Evolutionary conservation across 1,284 basidiomycete genomes (phyloP).

Genomic region (Naganishia sp.): DNA sequence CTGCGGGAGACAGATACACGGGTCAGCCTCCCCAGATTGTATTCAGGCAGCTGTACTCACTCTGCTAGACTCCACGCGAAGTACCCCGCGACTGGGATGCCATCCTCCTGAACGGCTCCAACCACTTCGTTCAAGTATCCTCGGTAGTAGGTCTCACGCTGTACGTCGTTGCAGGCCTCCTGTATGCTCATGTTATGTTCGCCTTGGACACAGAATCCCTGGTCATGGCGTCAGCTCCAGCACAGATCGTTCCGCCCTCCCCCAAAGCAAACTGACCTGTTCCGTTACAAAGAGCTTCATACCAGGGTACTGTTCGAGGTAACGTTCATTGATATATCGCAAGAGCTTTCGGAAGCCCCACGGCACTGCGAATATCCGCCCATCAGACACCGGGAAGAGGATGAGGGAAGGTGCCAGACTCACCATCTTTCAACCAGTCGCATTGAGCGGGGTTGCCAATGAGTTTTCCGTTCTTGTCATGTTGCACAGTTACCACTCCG

Average conservation of each 20-base stretch:
- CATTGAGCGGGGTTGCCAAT: conserved; percentile 66
- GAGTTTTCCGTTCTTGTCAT: conserved; percentile 64
- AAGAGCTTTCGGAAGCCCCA: conserved; percentile 59
- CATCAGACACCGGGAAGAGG: neutral
- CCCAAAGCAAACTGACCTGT: conserved; percentile 9
- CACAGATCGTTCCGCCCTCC: neutral
- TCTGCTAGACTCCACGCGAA: conserved; percentile 61
- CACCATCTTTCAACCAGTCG: conserved; percentile 32
- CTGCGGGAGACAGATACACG: neutral
- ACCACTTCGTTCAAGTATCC: conserved; percentile 65
- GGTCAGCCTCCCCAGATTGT: neutral
- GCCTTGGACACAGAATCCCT: conserved; percentile 70
- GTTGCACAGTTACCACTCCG: conserved; percentile 64
- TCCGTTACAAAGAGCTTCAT: conserved; percentile 35
- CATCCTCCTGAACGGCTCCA: conserved; percentile 65
- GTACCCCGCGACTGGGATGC: conserved; percentile 67
- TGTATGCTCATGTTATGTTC: conserved; percentile 62
- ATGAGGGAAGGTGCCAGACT: conserved; percentile 27
- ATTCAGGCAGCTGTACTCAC: conserved; percentile 4
- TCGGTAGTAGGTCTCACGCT: conserved; percentile 68
- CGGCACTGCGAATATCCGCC: conserved; percentile 35
- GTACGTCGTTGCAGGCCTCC: conserved; percentile 63
- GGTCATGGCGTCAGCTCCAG: conserved; percentile 56
- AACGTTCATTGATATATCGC: conserved; percentile 68
- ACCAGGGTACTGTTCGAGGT: conserved; percentile 65